Evolutionary conservation across 768 basidiomycete species (phyloP), one percentile per base, ranked within the genome.

Genomic region (Trametes sanguinea): DNA sequence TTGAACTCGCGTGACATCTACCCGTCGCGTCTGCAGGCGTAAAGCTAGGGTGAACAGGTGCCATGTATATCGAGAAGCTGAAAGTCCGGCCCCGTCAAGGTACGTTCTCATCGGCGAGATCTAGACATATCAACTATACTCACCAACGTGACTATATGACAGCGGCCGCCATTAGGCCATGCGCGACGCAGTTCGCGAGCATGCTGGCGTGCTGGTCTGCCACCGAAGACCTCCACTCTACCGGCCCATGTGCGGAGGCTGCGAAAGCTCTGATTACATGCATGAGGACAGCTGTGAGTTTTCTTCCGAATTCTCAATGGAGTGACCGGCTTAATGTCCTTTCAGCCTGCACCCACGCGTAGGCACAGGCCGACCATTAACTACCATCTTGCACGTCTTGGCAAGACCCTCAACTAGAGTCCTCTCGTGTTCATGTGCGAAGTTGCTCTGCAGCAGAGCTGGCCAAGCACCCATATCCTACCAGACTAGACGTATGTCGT

Each of bases 181-280:
- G 90, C 71, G 84, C 83, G 5, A 73, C 83, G 32, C 86, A 93
- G 73, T 81, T 95, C 58, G 81, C 86, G 16, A 76, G 83, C 47
- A 90, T 95, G 90, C 84, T 95, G 37, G 85, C 86, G 39, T 95
- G 93, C 74, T 94, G 91, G 92, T 90, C 93, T 30, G 88, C 89
- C 14, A 82, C 82, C 6, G 74, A 77, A 13, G 92, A 95, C 72
- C 63, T 87, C 39, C 77, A 79, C 54, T 84, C 85, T 11, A 75
- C 77, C 4, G 74, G 72, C 1, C 71, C 76, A 13, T 95, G 93
- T 72, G 77, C 81, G 66, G 79, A 81, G 17, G 74, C 81, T 13
- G 86, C 92, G 1, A 74, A 86, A 65, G 73, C 76, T 43, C 75
- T 95, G 52, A 90, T 86, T 69, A 80, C 85, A 39, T 95, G 93